Base-by-base conservation (phyloP, 2,329 filamentous ascomycete genomes). In the Lachnellula suecica region DNA sequence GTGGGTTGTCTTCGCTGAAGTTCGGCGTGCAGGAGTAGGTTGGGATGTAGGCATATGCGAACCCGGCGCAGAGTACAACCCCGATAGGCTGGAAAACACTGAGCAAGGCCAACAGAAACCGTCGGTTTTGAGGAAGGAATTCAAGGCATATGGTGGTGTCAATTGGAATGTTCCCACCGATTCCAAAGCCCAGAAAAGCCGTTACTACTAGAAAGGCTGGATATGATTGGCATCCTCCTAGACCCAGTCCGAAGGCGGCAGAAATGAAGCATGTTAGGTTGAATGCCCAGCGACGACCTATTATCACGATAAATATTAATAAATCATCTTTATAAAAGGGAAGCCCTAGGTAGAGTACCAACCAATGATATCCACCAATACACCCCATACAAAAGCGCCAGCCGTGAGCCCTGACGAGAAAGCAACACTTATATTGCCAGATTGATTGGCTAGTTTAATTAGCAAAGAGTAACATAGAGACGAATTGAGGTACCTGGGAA, bases 151-250 rank as follows among this genome's bases (percentile, higher is more conserved):
- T 64, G 4, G 61, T 65, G n/a, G 63, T 59, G 42, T 65, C 61
- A 29, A 65, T 65, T 11, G 63, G 63, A 25, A 65, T 63, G 17
- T 65, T 65, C 22, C 61, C 63, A 44, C 63, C 61, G 20, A 65
- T 54, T 5, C 63, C 63, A 49, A 65, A 59, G 15, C 58, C 57
- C n/a, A 53, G 56, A 38, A 54, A 53, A 10, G 56, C 54, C 4
- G 55, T 54, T 13, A 63, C 29, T 20, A 56, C 49, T 22, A 60
- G 44, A 22, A 64, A 49, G 29, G 47, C 52, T 17, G 23, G 40
- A 42, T 61, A 64, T 4, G 56, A 56, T 37, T 54, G 44, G 9
- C 54, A 55, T 9, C 48, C 51, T 17, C 55, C 61, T 15, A 63
- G 45, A 17, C 44, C 54, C 22, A 63, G 25, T 8, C 60, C 60